Percentiles rank a stretch among this genome's conserved stretches.
phyloP scores from a whole-genome alignment of 192 early-diverging fungal species.

The Dimargaris cristalligena region DNA sequence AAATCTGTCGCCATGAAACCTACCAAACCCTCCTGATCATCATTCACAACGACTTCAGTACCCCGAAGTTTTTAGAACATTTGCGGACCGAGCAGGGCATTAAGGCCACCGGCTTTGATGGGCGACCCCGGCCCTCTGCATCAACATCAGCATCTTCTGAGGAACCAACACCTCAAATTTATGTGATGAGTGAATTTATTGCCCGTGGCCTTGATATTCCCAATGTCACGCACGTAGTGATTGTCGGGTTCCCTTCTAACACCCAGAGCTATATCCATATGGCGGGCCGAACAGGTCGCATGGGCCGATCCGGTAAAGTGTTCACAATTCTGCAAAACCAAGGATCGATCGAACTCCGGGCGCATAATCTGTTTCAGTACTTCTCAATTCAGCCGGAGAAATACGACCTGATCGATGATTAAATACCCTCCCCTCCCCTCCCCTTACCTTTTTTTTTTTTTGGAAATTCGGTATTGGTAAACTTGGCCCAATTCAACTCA shows the following conservation, averaged over 20 bases:
- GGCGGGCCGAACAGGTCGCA: conserved; percentile 70
- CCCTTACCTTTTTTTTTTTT: too few relatives aligned
- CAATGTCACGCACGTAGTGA: conserved; percentile 57
- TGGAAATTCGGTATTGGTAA: too few relatives aligned
- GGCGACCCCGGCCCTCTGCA: too few relatives aligned
- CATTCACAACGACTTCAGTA: conserved; percentile 6
- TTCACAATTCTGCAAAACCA: conserved; percentile 1
- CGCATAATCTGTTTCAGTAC: not conserved
- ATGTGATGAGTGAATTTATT: conserved; percentile 52
- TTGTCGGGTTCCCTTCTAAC: conserved; percentile 57
- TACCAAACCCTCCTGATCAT: conserved; percentile 4
- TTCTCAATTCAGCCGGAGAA: not conserved
- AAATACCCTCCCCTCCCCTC: too few relatives aligned
- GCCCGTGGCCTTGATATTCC: conserved; percentile 78
- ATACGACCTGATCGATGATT: conserved; percentile 7
- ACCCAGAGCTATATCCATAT: conserved; percentile 67
- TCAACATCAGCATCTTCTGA: not conserved
- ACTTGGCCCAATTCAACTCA: too few relatives aligned
- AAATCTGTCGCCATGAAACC: conserved; percentile 6
- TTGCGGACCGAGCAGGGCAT: not conserved
- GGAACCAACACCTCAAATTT: conserved; percentile 15
- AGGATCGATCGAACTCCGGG: not conserved
- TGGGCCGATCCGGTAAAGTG: conserved; percentile 29
- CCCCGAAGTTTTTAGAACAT: not conserved
- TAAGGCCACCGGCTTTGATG: not conserved